Conservation (phyloP, 176 grass and related monocot species). For the Oryza glumipatula region DNA sequence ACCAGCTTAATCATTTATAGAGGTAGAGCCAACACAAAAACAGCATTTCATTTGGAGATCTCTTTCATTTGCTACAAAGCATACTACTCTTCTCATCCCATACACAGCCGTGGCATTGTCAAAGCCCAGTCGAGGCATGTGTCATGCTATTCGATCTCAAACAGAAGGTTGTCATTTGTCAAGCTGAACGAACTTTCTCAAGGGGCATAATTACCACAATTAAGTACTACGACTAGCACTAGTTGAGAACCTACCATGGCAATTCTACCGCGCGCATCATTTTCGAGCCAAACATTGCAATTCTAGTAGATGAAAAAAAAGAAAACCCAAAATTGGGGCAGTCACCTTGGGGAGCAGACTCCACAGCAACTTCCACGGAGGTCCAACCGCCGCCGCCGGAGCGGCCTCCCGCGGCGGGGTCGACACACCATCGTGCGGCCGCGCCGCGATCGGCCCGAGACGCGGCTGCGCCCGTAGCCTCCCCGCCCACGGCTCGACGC, state of each 20-base stretch:
- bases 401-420: not conserved
- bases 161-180: not conserved
- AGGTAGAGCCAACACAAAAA: not conserved
- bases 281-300: not conserved
- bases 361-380: constrained; percentile 39
- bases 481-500: constrained; percentile 29
- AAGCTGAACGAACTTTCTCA: not conserved
- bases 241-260: not conserved
- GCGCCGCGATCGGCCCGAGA: constrained; percentile 6
- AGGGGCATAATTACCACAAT: not conserved
- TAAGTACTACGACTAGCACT: not conserved
- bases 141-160: constrained; percentile 7
- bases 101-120: not conserved
- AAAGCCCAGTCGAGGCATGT: not conserved
- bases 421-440: not conserved
- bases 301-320: not conserved
- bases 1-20: not conserved
- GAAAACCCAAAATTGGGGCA: not conserved
- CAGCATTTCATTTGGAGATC: not conserved
- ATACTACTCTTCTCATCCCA: not conserved
- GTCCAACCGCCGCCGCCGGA: not conserved
- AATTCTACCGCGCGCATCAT: not conserved
- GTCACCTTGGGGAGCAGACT: constrained; percentile 49
- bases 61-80: not conserved
- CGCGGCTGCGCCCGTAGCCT: constrained; percentile 7